Evolutionary conservation across 108 stramenopile genomes (phyloP).

Genomic region (Discostella stelligeroides): DNA sequence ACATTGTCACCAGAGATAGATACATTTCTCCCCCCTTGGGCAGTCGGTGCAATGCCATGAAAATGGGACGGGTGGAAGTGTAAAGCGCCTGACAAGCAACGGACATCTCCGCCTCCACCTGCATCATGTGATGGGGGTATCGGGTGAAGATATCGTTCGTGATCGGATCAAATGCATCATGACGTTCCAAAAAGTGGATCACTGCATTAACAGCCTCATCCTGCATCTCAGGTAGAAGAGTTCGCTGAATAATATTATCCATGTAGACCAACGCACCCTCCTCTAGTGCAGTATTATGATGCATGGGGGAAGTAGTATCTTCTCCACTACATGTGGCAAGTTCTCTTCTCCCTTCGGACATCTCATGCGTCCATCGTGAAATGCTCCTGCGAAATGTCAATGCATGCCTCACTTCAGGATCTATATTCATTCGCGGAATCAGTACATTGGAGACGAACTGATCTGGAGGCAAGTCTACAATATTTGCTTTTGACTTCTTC

Average conservation of each 20-base stretch:
- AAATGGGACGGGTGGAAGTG: conserved; percentile 76
- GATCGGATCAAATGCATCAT: conserved; percentile 85
- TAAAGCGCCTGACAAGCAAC: conserved; percentile 79
- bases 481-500: conserved; percentile 49
- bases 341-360: conserved; percentile 56
- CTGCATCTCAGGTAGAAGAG: conserved; percentile 85
- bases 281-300: conserved; percentile 46
- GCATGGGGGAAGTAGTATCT: conserved; percentile 67
- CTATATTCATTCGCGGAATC: conserved; percentile 70
- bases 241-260: conserved; percentile 79
- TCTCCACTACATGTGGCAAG: conserved; percentile 70
- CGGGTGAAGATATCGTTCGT: conserved; percentile 68
- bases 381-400: conserved; percentile 74
- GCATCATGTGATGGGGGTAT: conserved; percentile 63
- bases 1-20: conserved; percentile 74
- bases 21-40: conserved; percentile 88
- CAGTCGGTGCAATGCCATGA: conserved; percentile 82
- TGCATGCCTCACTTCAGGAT: conserved; percentile 81
- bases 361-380: conserved; percentile 71
- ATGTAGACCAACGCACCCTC: conserved; percentile 73
- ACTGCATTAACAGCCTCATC: conserved; percentile 85
- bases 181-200: conserved; percentile 75
- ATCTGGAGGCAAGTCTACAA: conserved; percentile 62
- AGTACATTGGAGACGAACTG: conserved; percentile 73
- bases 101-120: conserved; percentile 87